These are phyloP conservation scores for Chiua virens DNA, from an alignment of 768 basidiomycete genomes.

Conservation along the genomic window DNA sequence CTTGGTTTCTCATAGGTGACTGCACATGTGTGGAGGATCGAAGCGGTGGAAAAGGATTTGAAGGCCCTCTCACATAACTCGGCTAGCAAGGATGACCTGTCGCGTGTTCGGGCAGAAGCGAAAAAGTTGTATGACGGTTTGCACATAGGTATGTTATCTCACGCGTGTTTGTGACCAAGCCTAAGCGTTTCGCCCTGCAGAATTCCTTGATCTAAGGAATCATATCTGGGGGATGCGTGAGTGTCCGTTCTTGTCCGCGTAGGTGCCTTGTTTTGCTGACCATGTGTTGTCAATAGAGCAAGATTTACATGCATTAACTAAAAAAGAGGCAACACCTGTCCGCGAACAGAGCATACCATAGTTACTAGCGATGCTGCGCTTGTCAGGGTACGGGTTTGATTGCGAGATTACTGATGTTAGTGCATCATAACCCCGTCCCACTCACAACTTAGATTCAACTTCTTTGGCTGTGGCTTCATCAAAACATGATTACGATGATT, in stretches of 20 bases:
- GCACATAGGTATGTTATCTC: conserved; percentile 60
- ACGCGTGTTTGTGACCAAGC: neutral
- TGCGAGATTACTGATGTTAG: neutral
- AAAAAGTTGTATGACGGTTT: conserved; percentile 88
- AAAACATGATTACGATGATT: too few relatives aligned
- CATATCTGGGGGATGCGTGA: conserved; percentile 89
- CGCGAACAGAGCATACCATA: conserved; percentile 44
- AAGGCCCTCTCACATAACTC: conserved; percentile 67
- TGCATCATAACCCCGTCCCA: neutral
- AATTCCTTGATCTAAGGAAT: conserved; percentile 76
- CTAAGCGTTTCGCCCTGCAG: conserved; percentile 34
- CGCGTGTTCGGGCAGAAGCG: conserved; percentile 71
- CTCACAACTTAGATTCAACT: neutral
- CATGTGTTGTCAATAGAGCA: conserved; percentile 51
- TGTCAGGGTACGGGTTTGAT: neutral
- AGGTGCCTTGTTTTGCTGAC: neutral
- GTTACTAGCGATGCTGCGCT: neutral
- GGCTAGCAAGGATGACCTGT: conserved; percentile 78
- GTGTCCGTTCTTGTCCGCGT: conserved; percentile 32
- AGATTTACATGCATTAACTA: conserved; percentile 72
- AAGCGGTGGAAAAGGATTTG: conserved; percentile 87
- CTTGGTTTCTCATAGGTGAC: conserved; percentile 53
- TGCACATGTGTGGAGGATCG: conserved; percentile 78
- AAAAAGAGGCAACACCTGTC: conserved; percentile 63
- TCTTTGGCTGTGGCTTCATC: too few relatives aligned